Percentiles rank a stretch among this genome's conserved stretches.
phyloP scores from a whole-genome alignment of 371 early-diverging fungal genomes.

The Mortierella polycephala region DNA sequence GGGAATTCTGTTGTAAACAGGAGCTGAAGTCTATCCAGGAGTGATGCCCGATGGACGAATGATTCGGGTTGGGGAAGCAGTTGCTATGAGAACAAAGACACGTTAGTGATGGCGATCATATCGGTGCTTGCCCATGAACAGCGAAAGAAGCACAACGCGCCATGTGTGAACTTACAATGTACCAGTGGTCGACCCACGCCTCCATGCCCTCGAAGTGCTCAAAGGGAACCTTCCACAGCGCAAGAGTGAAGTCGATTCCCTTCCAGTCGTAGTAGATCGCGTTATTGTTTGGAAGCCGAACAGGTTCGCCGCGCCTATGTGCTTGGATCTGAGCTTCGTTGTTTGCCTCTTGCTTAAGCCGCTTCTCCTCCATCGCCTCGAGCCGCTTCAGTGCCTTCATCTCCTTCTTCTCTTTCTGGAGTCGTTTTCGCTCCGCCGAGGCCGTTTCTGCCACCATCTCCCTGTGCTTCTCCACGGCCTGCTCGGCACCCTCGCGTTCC shows the following conservation, averaged over 20 bases:
- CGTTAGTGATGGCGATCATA: no score
- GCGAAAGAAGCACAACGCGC: neutral
- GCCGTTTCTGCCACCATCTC: neutral
- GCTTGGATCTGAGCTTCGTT: conserved; percentile 5
- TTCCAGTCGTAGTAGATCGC: conserved; percentile 26
- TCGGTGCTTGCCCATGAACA: no score
- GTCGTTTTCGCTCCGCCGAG: neutral
- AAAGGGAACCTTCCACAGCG: conserved; percentile 17
- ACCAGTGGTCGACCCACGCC: neutral
- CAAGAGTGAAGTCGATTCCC: conserved; percentile 22
- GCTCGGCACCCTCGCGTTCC: neutral
- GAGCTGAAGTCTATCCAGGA: conserved; percentile 20
- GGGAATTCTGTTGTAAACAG: conserved; percentile 25
- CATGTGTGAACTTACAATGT: conserved; percentile 17
- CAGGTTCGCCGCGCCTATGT: conserved; percentile 8
- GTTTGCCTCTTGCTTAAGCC: conserved; percentile 2
- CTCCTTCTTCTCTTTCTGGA: neutral
- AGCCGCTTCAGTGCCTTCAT: neutral
- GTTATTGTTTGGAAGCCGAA: conserved; percentile 8
- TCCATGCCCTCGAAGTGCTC: conserved; percentile 4
- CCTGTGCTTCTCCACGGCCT: neutral
- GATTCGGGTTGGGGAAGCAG: conserved; percentile 5
- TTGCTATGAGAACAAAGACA: neutral
- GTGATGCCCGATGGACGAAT: neutral
- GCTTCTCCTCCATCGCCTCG: neutral